Percentiles rank a stretch among this genome's conserved stretches.
These are phyloP conservation scores for Pisolithus orientalis DNA, from an alignment of 768 basidiomycete genomes.

Conservation along the genomic window DNA sequence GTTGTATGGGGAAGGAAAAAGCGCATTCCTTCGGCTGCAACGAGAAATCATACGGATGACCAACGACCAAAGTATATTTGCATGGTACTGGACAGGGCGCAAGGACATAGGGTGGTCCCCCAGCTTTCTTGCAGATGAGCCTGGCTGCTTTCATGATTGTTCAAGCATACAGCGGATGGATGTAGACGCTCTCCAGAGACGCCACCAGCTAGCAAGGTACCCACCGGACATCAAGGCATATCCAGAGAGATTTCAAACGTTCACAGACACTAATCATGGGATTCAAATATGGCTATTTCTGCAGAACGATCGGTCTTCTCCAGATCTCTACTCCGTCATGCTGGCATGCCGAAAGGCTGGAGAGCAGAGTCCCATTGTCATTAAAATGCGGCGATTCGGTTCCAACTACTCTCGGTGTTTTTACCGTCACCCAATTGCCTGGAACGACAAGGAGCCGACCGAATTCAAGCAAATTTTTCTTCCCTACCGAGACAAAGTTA, in stretches of 20 bases:
- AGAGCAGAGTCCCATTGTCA: not conserved
- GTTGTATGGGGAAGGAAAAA: too few relatives aligned
- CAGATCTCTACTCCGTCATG: not conserved
- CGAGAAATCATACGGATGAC: constrained; percentile 6
- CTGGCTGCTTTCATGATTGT: not conserved
- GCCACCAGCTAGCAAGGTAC: not conserved
- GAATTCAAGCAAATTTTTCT: not conserved
- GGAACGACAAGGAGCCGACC: not conserved
- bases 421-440: too few relatives aligned
- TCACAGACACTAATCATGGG: not conserved
- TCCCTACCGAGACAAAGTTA: not conserved
- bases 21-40: too few relatives aligned
- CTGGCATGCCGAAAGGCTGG: not conserved
- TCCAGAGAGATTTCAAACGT: not conserved
- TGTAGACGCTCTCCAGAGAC: too few relatives aligned
- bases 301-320: not conserved
- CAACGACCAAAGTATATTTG: constrained; percentile 9
- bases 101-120: not conserved
- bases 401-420: not conserved
- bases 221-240: not conserved
- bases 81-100: not conserved
- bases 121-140: not conserved
- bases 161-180: not conserved
- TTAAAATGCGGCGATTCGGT: not conserved
- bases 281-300: not conserved